A percentile compares a stretch with the other conserved stretches of the same genome.
phyloP scores from a whole-genome alignment of 495 filamentous ascomycete species.

The Durotheca rogersii region DNA sequence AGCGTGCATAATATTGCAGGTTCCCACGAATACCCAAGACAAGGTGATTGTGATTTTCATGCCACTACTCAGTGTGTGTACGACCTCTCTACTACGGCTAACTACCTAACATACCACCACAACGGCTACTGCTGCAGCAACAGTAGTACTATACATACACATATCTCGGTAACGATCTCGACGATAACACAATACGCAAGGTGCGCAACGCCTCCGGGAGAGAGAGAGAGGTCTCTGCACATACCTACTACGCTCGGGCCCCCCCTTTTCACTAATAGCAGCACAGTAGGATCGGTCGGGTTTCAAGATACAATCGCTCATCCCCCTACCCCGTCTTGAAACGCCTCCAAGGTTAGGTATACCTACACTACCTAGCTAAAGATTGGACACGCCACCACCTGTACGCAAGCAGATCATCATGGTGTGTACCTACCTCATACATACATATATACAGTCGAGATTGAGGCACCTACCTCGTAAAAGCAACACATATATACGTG shows the following conservation, averaged over 20 bases:
- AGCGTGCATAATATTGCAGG: background rate
- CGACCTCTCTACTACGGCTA: too few relatives aligned
- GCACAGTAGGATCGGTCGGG: constrained; percentile 17
- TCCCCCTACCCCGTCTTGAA: constrained; percentile 15
- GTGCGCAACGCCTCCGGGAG: too few relatives aligned
- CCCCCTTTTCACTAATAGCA: background rate
- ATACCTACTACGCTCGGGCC: constrained; percentile 37
- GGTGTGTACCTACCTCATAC: too few relatives aligned
- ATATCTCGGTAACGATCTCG: constrained; percentile 6
- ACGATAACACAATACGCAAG: constrained; percentile 16
- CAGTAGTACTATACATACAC: too few relatives aligned
- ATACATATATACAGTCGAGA: too few relatives aligned
- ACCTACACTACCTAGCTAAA: constrained; percentile 4
- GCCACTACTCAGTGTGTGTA: too few relatives aligned
- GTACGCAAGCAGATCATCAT: too few relatives aligned
- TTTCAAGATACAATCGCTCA: constrained; percentile 25
- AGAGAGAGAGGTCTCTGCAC: too few relatives aligned
- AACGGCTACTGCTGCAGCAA: too few relatives aligned
- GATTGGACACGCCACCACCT: background rate
- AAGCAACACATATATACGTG: too few relatives aligned
- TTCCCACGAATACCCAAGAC: constrained; percentile 4
- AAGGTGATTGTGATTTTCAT: constrained; percentile 18
- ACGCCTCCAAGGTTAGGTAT: constrained; percentile 20
- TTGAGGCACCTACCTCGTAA: too few relatives aligned
- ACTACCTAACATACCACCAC: too few relatives aligned